phyloP scores from a whole-genome alignment of 2,329 filamentous ascomycete genomes.

The Ceratocystis colombiana region DNA sequence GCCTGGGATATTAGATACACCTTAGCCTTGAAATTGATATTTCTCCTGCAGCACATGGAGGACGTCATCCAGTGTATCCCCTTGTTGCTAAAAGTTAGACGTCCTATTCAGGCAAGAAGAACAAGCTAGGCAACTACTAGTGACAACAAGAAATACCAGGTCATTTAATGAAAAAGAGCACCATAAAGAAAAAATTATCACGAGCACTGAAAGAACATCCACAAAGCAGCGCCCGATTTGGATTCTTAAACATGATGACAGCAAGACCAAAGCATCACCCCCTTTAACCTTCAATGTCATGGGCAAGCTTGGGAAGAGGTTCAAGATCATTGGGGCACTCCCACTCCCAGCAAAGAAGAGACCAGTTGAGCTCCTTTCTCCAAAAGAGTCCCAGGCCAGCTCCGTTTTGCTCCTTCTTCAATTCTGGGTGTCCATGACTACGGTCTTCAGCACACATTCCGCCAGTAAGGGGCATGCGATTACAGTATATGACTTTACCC shows the following conservation, averaged over 20 bases:
- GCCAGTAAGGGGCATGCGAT: conserved; percentile 69
- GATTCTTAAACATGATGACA: neutral
- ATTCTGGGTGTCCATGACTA: conserved; percentile 37
- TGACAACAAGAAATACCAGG: neutral
- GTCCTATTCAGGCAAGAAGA: neutral
- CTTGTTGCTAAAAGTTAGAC: neutral
- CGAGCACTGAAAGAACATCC: too few species aligned
- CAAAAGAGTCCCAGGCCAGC: conserved; percentile 59
- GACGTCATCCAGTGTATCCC: neutral
- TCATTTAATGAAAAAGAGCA: neutral
- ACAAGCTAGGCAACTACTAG: neutral
- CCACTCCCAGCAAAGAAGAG: conserved; percentile 71
- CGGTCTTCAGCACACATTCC: conserved; percentile 70
- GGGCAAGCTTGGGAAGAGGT: conserved; percentile 29
- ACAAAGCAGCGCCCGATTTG: neutral
- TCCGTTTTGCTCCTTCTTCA: conserved; percentile 38
- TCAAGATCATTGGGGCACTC: conserved; percentile 39
- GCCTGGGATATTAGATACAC: neutral
- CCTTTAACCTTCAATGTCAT: conserved; percentile 27
- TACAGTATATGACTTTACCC: conserved; percentile 69
- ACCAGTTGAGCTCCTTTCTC: conserved; percentile 76
- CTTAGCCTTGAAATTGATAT: neutral
- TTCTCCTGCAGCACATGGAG: too few species aligned
- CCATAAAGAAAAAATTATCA: neutral
- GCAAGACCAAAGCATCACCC: neutral